Evolutionary conservation across 2,329 filamentous ascomycete species (phyloP).

Genomic region (Penicillium thymicola): DNA sequence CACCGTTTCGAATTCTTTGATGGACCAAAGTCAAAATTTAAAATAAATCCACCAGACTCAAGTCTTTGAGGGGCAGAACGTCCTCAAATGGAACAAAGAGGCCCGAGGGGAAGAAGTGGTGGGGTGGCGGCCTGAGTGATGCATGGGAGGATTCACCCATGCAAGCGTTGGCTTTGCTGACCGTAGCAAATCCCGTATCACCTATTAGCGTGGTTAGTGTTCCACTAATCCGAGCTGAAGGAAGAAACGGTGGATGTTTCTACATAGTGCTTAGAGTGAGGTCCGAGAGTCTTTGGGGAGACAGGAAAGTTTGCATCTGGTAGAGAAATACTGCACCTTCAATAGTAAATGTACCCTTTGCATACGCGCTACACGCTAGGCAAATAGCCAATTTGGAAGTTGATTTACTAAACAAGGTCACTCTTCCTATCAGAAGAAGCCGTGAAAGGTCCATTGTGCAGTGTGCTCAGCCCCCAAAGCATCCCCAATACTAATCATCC

Average conservation of each 20-base stretch:
- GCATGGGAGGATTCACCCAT: neutral
- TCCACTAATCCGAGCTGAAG: neutral
- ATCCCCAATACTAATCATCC: neutral
- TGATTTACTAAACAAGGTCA: neutral
- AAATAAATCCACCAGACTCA: neutral
- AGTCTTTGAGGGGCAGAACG: neutral
- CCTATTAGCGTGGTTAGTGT: neutral
- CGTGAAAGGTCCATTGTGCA: neutral
- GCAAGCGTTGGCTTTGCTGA: neutral
- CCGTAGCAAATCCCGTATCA: neutral
- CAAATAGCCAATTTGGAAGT: neutral
- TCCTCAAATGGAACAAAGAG: neutral
- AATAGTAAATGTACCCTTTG: no score
- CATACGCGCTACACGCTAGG: neutral
- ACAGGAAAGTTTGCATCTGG: neutral
- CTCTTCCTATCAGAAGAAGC: neutral
- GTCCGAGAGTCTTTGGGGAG: neutral
- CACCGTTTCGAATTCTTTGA: neutral
- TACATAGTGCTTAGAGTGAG: neutral
- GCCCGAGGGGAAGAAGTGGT: neutral
- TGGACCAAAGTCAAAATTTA: neutral
- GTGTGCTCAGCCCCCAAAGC: neutral
- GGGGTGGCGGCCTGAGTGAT: neutral
- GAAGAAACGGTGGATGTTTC: no score
- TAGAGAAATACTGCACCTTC: neutral